Evolutionary conservation across 768 basidiomycete genomes (phyloP).

Genomic region (Lyophyllum shimeji): DNA sequence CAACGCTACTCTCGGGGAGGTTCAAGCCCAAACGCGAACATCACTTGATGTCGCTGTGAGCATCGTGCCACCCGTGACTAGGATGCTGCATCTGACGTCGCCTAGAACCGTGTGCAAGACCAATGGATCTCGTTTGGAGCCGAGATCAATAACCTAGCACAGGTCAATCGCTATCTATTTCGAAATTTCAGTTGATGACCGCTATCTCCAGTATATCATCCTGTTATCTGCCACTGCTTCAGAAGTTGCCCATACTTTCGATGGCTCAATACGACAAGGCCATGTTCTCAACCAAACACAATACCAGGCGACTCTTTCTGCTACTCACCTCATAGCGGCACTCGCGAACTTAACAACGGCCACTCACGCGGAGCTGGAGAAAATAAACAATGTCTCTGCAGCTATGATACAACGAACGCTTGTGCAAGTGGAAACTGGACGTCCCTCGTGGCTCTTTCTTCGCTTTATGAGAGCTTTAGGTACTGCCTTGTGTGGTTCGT

Average conservation of each 20-base stretch:
- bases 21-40: constrained; percentile 8
- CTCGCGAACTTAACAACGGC: constrained; percentile 37
- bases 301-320: constrained; percentile 32
- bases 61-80: not conserved
- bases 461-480: constrained; percentile 3
- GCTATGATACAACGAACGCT: constrained; percentile 31
- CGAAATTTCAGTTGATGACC: not conserved
- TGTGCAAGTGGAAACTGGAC: constrained; percentile 2
- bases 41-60: constrained; percentile 16
- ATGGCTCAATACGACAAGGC: constrained; percentile 21
- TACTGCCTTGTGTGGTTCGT: constrained; percentile 12
- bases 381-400: constrained; percentile 44
- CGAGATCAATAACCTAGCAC: constrained; percentile 12
- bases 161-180: constrained; percentile 1
- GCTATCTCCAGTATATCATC: constrained; percentile 18
- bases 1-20: constrained; percentile 3
- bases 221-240: constrained; percentile 20
- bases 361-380: constrained; percentile 42
- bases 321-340: constrained; percentile 31
- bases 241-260: constrained; percentile 27
- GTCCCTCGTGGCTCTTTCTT: constrained; percentile 4
- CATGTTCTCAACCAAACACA: constrained; percentile 28
- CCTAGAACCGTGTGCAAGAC: constrained; percentile 12
- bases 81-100: not conserved
- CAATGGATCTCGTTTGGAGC: constrained; percentile 11